Base-by-base conservation (phyloP, 2,329 filamentous ascomycete genomes). In the Ophiostoma sp. region DNA sequence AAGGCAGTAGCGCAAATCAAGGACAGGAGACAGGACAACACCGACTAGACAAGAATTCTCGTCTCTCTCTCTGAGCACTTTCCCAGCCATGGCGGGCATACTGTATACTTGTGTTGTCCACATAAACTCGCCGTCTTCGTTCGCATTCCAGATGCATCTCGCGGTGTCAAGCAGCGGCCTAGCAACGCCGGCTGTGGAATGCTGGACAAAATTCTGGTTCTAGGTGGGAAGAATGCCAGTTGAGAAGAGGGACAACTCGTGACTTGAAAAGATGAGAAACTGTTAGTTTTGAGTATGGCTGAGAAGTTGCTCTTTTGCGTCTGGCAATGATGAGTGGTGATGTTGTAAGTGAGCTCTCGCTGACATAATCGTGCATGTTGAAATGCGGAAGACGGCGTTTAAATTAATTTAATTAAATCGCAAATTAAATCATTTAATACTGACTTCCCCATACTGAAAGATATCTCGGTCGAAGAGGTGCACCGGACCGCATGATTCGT, bases 111-210 rank as follows among this genome's bases (percentile, higher is more conserved):
- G 11, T 54, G 23, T 68, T 35, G 44, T n/a, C 23, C 20, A 31
- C 36, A 23, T 15, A 67, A 57, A n/a, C 69, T 44, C 23, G n/a
- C 44, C 66, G 54, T 41, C 60, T 4, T 70, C 66, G 57, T 54
- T 68, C 64, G 60, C 69, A 68, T 70, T 70, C 69, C 69, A 66
- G 67, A 44, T 41, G 13, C 52, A 62, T 68, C 23, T 66, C 23
- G 5, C 23, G 20, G 69, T 31, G 66, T 60, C n/a, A 15, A 31
- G 31, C 57, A 31, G 70, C 70, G 57, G 33, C 70, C 70, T 39
- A 67, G 69, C 69, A 70, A 70, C 69, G 60, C n/a, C 5, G 23
- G 35, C 15, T 10, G 31, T 35, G 33, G 57, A 60, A 68, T 70
- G 69, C 54, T 27, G 60, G 66, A 36, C 20, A 17, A 60, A 57